phyloP scores from a whole-genome alignment of 768 basidiomycete genomes.

The Termitomyces sp. region DNA sequence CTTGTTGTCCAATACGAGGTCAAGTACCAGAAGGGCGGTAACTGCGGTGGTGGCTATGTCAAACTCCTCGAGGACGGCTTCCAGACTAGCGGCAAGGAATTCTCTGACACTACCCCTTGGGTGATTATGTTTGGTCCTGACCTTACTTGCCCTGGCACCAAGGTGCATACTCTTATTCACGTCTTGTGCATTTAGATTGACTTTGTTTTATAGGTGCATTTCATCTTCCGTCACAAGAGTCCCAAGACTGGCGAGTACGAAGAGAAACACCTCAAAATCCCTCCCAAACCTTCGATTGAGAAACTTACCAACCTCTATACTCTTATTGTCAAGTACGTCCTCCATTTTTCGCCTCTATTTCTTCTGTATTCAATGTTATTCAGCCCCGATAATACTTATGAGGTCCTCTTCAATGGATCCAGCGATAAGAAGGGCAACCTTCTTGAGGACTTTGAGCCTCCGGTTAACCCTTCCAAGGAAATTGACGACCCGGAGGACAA shows the following conservation, averaged over 20 bases:
- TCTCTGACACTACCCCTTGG: constrained; percentile 92
- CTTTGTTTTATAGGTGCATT: constrained; percentile 67
- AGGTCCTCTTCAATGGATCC: constrained; percentile 88
- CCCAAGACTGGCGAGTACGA: constrained; percentile 90
- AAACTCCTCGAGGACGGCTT: constrained; percentile 94
- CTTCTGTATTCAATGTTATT: not conserved
- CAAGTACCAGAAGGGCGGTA: constrained; percentile 98
- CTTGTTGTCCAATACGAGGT: constrained; percentile 98
- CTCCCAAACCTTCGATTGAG: constrained; percentile 83
- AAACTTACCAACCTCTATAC: constrained; percentile 95
- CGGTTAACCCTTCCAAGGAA: constrained; percentile 90
- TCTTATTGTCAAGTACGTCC: constrained; percentile 80
- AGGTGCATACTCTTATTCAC: constrained; percentile 43
- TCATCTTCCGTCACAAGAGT: constrained; percentile 98
- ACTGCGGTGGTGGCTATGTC: constrained; percentile 98
- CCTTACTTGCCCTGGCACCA: constrained; percentile 87
- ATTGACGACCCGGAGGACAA: constrained; percentile 90
- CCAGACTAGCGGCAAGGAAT: constrained; percentile 91
- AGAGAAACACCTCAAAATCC: constrained; percentile 89
- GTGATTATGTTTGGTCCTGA: constrained; percentile 98
- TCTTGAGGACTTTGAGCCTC: constrained; percentile 89
- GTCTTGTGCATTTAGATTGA: not conserved
- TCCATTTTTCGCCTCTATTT: not conserved
- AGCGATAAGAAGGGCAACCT: constrained; percentile 76
- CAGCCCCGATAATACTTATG: constrained; percentile 92